These are phyloP conservation scores for Lichtheimia ramosa DNA, from an alignment of 371 early-diverging fungal species.

Conservation along the genomic window DNA sequence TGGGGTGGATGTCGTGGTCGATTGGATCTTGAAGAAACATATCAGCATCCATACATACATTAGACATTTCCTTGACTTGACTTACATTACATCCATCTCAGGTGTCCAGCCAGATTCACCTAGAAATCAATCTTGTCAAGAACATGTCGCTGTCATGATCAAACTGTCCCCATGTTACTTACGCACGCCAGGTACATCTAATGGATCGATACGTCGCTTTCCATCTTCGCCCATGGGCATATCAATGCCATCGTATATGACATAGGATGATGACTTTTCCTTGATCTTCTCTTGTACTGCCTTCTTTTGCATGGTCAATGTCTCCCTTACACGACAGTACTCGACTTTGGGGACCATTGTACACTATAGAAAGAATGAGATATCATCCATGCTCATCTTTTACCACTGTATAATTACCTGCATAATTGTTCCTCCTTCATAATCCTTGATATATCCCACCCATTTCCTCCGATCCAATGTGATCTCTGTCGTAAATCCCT, in stretches of 20 bases:
- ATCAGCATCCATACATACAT: background rate
- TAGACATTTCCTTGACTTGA: background rate
- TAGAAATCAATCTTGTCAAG: conserved; percentile 16
- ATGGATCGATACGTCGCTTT: conserved; percentile 49
- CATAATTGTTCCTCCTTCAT: conserved; percentile 99
- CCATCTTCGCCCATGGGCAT: conserved; percentile 62
- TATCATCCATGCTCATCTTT: background rate
- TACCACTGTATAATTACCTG: conserved; percentile 59
- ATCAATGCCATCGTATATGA: conserved; percentile 79
- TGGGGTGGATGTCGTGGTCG: conserved; percentile 57
- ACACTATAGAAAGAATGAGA: conserved; percentile 25
- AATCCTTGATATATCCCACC: conserved; percentile 99
- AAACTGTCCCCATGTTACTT: conserved; percentile 25
- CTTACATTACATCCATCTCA: conserved; percentile 73
- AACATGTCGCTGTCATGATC: background rate
- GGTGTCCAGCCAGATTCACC: conserved; percentile 93
- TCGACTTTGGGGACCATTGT: conserved; percentile 61
- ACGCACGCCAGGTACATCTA: conserved; percentile 75
- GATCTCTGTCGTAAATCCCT: conserved; percentile 97
- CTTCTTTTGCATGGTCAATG: conserved; percentile 66
- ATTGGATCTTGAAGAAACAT: conserved; percentile 35
- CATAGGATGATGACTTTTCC: conserved; percentile 68
- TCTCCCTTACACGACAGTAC: conserved; percentile 57
- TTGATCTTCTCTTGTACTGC: conserved; percentile 85
- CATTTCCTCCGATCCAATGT: conserved; percentile 90